These are phyloP conservation scores for Microthyrium microscopicum DNA, from an alignment of 2,329 filamentous ascomycete species.

Conservation along the genomic window DNA sequence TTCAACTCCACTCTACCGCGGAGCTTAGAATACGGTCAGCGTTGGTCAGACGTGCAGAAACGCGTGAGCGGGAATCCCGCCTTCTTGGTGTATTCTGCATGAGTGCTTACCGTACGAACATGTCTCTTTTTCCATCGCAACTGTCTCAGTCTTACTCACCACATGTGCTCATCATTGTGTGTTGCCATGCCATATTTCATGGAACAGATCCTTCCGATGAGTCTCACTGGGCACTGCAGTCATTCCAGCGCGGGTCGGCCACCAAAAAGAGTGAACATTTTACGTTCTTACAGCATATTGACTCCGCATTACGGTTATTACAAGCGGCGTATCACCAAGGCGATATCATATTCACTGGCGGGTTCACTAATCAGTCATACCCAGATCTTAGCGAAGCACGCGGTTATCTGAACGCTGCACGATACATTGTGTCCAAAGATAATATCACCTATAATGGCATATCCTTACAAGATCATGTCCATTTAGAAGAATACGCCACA, in stretches of 20 bases:
- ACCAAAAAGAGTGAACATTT: slow-evolving; percentile 48
- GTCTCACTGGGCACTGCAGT: slow-evolving; percentile 49
- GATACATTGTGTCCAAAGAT: slow-evolving; percentile 11
- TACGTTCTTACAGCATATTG: slow-evolving; percentile 58
- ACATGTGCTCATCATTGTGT: slow-evolving; percentile 50
- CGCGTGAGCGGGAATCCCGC: no score
- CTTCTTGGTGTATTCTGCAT: no score
- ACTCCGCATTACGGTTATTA: slow-evolving; percentile 2
- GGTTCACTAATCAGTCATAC: slow-evolving; percentile 17
- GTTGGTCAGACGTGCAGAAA: no score
- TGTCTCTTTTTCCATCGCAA: no score
- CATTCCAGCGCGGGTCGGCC: slow-evolving; percentile 43
- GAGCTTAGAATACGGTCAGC: no score
- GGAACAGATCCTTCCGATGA: slow-evolving; percentile 23
- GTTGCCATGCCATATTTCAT: slow-evolving; percentile 67
- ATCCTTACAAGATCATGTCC: slow-evolving; percentile 24
- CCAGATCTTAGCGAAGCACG: slow-evolving; percentile 17
- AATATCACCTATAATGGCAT: slow-evolving; percentile 13
- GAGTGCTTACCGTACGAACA: no score
- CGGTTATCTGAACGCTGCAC: slow-evolving; percentile 18
- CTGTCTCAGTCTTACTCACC: not conserved
- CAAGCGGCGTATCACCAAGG: not conserved
- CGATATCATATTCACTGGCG: slow-evolving; percentile 56
- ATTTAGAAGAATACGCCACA: slow-evolving; percentile 54
- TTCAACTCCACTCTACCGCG: no score